Base-by-base conservation (phyloP, 352 stramenopile species). In the Globisporangium mamillatum region DNA sequence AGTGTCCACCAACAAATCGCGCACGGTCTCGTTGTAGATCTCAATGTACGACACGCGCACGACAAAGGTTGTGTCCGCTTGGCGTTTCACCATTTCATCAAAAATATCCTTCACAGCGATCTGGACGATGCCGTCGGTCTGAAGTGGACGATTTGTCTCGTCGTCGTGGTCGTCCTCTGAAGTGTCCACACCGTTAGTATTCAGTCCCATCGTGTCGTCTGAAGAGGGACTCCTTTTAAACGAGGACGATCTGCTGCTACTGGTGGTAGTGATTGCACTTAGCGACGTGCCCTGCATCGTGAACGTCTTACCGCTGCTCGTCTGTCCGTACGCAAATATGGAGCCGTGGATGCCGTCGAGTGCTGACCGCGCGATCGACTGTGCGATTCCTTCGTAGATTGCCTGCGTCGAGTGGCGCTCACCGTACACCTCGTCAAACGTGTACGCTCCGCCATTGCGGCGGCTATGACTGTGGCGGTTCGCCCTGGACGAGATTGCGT, bases 1-100 rank as follows among this genome's bases (percentile, higher is more conserved):
- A 12, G 9, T 25, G n/a, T 48, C n/a, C 20, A 36, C 16, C 56
- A 62, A 12, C 9, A 62, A 34, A 24, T 62, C 56, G 18, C 56
- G 32, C n/a, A 50, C 56, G 38, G 95, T 89, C 75, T 99, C 97
- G 69, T 99, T 99, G 81, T 99, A 99, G 67, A 99, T 98, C 75
- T 62, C 56, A 48, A 62, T 62, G 32, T 62, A 62, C 32, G 56
- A 62, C 56, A 62, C 56, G 9, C 36, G 36, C 12, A 62, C 56
- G 20, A 29, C 32, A 22, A 62, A 62, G 10, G 4, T 32, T 9
- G 32, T 22, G 9, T 16, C n/a, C 0, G 9, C 9, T 20, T 62
- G 32, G 12, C 32, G 56, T 22, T 24, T 46, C 9, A n/a, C n/a
- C 56, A 62, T 62, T 38, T 62, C 56, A 12, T 62, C 32, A n/a